phyloP scores from a whole-genome alignment of 768 basidiomycete species.

The Candolleomyces aberdarensis region DNA sequence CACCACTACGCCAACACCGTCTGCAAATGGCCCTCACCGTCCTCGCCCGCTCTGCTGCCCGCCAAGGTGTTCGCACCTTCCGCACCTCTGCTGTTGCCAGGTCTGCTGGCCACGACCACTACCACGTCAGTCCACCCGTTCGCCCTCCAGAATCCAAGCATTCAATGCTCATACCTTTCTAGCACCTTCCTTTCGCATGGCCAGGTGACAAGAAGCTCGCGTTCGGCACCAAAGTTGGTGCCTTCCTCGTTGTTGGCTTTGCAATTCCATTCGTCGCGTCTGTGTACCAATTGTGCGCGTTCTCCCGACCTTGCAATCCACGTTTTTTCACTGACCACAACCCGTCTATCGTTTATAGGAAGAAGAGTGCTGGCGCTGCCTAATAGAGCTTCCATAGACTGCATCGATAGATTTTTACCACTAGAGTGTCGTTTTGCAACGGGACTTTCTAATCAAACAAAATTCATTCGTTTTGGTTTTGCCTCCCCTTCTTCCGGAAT shows the following conservation, averaged over 20 bases:
- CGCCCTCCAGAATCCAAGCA: not conserved
- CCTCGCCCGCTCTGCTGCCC: constrained; percentile 38
- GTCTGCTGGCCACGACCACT: constrained; percentile 47
- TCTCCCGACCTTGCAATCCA: constrained; percentile 1
- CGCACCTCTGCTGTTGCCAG: constrained; percentile 41
- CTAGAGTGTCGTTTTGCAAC: no score
- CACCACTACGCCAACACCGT: not conserved
- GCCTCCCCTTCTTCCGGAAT: not conserved
- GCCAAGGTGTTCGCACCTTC: constrained; percentile 34
- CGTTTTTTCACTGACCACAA: not conserved
- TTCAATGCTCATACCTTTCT: constrained; percentile 1
- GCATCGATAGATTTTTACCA: constrained; percentile 3
- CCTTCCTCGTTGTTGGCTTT: constrained; percentile 55
- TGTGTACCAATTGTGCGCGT: constrained; percentile 60
- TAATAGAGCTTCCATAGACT: constrained; percentile 1
- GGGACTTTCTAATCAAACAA: not conserved
- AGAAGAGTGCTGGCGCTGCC: constrained; percentile 35
- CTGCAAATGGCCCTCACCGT: constrained; percentile 37
- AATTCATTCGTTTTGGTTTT: not conserved
- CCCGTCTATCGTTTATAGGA: constrained; percentile 27
- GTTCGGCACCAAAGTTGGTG: constrained; percentile 47
- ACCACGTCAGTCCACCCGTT: constrained; percentile 44
- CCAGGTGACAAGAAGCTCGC: constrained; percentile 48
- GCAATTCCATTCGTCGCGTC: constrained; percentile 65
- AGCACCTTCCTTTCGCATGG: constrained; percentile 58